phyloP scores from a whole-genome alignment of 2,329 filamentous ascomycete species.

The Pseudodiploospora longispora region DNA sequence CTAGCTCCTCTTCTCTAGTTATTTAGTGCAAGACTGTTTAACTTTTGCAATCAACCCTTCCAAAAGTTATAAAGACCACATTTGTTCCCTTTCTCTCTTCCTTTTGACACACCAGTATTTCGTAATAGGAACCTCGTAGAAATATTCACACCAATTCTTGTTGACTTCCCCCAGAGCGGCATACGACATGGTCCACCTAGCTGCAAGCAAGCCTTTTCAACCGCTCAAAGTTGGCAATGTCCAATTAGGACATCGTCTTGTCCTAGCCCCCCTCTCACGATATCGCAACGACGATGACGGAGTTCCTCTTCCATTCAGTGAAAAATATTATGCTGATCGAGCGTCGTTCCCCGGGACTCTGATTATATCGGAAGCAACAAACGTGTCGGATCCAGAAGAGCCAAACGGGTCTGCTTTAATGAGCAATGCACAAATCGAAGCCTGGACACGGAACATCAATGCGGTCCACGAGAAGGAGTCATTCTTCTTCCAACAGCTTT shows the following conservation, averaged over 20 bases:
- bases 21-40: too few relatives aligned
- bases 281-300: neutral
- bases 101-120: too few relatives aligned
- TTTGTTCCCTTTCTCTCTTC: too few relatives aligned
- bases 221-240: neutral
- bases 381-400: constrained; percentile 27
- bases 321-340: constrained; percentile 40
- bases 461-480: constrained; percentile 55
- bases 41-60: too few relatives aligned
- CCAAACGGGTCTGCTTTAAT: constrained; percentile 51
- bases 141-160: too few relatives aligned
- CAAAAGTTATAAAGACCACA: too few relatives aligned
- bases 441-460: constrained; percentile 54
- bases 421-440: constrained; percentile 44
- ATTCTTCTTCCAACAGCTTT: constrained; percentile 56
- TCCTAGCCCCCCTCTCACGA: neutral
- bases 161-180: too few relatives aligned
- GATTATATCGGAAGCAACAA: constrained; percentile 38
- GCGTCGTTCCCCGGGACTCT: constrained; percentile 33
- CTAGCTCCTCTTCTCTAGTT: too few relatives aligned
- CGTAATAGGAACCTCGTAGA: too few relatives aligned
- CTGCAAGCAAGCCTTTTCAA: neutral
- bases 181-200: neutral
- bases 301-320: neutral
- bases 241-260: neutral